Base-by-base conservation (phyloP, 192 early-diverging fungal genomes). In the Helicostylum pulchrum region DNA sequence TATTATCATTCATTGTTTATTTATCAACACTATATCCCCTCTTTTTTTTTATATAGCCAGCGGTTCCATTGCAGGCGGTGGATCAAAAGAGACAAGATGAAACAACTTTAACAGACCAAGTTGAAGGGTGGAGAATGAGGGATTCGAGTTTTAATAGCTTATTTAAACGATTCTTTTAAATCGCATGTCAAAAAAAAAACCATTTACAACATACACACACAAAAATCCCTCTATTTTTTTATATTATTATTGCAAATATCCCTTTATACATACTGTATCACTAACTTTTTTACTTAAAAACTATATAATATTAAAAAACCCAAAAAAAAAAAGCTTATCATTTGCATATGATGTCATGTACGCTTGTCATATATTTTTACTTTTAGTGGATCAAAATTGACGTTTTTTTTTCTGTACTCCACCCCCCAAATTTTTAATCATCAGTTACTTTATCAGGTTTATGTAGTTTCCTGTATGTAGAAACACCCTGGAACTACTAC, bases 51-150 rank as follows among this genome's bases (percentile, higher is more conserved):
- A 36, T 57, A 43, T 59, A 45, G 57, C 32, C 54, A 4, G 54
- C 14, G 17, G 32, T 39, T 48, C 46, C 46, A 17, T 19, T 48
- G 46, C 46, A 48, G 46, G 17, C 21, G 7, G 57, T 59, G 17
- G 65, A 67, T 23, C 21, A 30, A 51, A 56, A 67, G 31, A 56
- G 49, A 20, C 17, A 67, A 52, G 53, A 63, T 63, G 62, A 53
- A 14, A 53, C 46, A 5, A 42, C 46, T 12, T 19, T 64, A 43
- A 53, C 62, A 14, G 39, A 64, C 53, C 49, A 64, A 44, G 50
- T 51, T 3, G 62, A 64, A 64, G 49, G 62, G 7, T 64, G 62
- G 62, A 36, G 39, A 32, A 64, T 64, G 48, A 64, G 42, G 39
- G 62, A 64, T 32, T 42, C 51, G 12, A 39, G 62, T 39, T 42